A percentile compares a stretch with the other conserved stretches of the same genome.
Conservation (phyloP, 805 yeast genomes). For the Pichia exigua region DNA sequence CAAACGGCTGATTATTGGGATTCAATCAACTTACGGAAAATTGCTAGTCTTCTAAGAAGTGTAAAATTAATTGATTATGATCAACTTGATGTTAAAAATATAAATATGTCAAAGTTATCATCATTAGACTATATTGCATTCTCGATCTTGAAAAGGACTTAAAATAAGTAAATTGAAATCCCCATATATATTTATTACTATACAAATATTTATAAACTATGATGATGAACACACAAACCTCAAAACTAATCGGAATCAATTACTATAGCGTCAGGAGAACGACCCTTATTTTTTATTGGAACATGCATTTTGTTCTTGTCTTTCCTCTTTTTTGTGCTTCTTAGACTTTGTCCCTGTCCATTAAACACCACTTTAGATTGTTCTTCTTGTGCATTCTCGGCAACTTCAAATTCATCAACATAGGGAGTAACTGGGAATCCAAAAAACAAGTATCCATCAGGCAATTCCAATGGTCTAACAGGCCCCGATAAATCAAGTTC, state of each 20-base stretch:
- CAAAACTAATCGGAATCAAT: constrained; percentile 42
- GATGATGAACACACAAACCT: background rate
- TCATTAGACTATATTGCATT: constrained; percentile 5
- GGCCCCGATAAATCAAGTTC: constrained; percentile 46
- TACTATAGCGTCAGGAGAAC: constrained; percentile 74
- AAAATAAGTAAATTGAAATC: background rate
- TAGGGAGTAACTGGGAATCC: constrained; percentile 75
- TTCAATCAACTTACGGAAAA: constrained; percentile 33
- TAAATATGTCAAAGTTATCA: background rate
- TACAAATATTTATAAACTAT: background rate
- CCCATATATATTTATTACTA: background rate
- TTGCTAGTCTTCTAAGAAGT: constrained; percentile 39
- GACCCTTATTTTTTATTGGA: constrained; percentile 52
- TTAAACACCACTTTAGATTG: constrained; percentile 27
- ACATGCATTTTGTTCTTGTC: constrained; percentile 43
- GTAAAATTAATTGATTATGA: constrained; percentile 14
- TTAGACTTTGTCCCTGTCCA: constrained; percentile 71
- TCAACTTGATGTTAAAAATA: background rate
- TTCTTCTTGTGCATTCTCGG: constrained; percentile 16
- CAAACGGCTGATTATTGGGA: constrained; percentile 40
- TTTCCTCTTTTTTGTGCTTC: constrained; percentile 52
- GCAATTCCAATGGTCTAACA: constrained; percentile 66
- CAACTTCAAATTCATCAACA: constrained; percentile 31
- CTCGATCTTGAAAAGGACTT: background rate
- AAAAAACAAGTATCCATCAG: constrained; percentile 83